Conservation (phyloP, 1,284 basidiomycete genomes). For the Rhodofomes roseus region DNA sequence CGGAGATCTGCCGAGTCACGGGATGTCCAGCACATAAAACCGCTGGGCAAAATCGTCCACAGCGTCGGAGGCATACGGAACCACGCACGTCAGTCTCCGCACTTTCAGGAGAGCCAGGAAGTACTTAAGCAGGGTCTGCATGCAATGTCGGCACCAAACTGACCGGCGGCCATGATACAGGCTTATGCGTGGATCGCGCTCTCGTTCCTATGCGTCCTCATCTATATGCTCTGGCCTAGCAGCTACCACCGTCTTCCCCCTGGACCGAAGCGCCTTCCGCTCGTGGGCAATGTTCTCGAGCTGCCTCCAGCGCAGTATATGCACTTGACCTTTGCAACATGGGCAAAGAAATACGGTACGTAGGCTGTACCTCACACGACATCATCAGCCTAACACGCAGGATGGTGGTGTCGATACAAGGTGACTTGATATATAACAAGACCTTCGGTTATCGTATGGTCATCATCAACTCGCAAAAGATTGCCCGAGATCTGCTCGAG, state of each 20-base stretch:
- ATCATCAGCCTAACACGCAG: background rate
- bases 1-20: no score
- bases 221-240: background rate
- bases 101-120: no score
- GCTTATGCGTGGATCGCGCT: background rate
- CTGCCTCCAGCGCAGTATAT: background rate
- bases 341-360: background rate
- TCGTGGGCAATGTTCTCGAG: conserved; percentile 15
- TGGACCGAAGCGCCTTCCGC: conserved; percentile 11
- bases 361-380: background rate
- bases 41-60: no score
- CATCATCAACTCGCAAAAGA: background rate
- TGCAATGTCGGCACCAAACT: no score
- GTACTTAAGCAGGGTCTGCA: no score
- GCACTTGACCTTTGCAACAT: background rate
- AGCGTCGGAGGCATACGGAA: no score
- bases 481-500: background rate
- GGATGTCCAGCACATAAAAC: no score
- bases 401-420: background rate
- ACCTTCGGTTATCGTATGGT: background rate
- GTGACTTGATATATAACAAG: background rate
- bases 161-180: no score
- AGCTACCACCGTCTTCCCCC: conserved; percentile 3
- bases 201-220: background rate
- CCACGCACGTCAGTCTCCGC: no score